Conservation (phyloP, 192 early-diverging fungal genomes). For the Linderina pennispora region DNA sequence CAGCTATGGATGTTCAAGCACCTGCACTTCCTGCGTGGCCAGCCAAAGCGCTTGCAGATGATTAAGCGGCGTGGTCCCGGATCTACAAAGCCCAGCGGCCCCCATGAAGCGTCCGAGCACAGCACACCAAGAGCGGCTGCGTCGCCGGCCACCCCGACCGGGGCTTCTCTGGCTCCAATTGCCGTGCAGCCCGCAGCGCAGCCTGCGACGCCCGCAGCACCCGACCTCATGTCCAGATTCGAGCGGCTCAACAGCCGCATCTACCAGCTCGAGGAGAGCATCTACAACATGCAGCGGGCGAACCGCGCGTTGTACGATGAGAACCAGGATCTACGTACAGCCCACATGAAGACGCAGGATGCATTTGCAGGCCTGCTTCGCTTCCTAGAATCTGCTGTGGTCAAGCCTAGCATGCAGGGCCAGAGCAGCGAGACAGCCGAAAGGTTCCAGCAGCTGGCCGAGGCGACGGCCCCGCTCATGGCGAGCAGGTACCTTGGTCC, state of each 20-base stretch:
- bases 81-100: too few relatives aligned
- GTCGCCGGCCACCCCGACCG: neutral
- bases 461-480: conserved; percentile 19
- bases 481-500: too few relatives aligned
- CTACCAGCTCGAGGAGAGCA: conserved; percentile 13
- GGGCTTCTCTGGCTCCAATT: too few relatives aligned
- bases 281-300: conserved; percentile 20
- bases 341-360: conserved; percentile 14
- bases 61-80: conserved; percentile 43
- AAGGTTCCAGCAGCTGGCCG: conserved; percentile 23
- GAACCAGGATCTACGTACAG: conserved; percentile 34
- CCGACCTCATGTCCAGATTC: too few relatives aligned
- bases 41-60: conserved; percentile 30
- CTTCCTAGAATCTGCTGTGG: conserved; percentile 33
- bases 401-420: conserved; percentile 15
- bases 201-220: too few relatives aligned
- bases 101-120: too few relatives aligned
- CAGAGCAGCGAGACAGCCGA: conserved; percentile 6
- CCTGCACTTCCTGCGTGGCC: conserved; percentile 28
- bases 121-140: too few relatives aligned
- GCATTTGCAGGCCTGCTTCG: conserved; percentile 36
- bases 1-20: conserved; percentile 49
- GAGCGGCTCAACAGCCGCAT: conserved; percentile 11
- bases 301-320: conserved; percentile 29
- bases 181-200: too few relatives aligned